Evolutionary conservation across 352 stramenopile species (phyloP).

Genomic region (Pythium aquatile): DNA sequence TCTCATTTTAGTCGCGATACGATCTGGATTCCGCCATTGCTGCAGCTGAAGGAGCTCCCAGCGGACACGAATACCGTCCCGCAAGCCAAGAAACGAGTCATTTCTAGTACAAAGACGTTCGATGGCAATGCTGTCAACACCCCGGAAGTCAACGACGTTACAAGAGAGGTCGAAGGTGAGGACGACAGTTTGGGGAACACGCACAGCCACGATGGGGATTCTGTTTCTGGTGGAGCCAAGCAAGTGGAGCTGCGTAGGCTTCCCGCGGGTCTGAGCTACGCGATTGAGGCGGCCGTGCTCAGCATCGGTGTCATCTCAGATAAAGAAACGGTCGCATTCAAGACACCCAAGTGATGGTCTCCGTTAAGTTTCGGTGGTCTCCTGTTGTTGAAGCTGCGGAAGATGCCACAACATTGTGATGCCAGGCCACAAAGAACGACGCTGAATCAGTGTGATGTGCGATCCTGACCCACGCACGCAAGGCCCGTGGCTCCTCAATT

Average conservation of each 20-base stretch:
- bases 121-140: background rate
- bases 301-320: slow-evolving; percentile 18
- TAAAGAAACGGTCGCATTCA: slow-evolving; percentile 3
- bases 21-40: slow-evolving; percentile 22
- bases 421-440: too few species aligned
- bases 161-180: background rate
- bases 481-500: too few species aligned
- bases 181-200: background rate
- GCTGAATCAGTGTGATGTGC: too few species aligned
- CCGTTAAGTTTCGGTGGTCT: too few species aligned
- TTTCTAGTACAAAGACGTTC: background rate
- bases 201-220: background rate
- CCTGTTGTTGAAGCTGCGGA: too few species aligned
- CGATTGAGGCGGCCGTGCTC: slow-evolving; percentile 17
- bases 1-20: slow-evolving; percentile 19
- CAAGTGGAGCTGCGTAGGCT: slow-evolving; percentile 17
- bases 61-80: background rate
- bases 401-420: too few species aligned
- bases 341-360: too few species aligned
- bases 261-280: slow-evolving; percentile 13
- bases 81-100: background rate
- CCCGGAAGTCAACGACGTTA: background rate
- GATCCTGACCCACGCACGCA: too few species aligned
- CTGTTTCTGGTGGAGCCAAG: background rate
- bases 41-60: background rate